Evolutionary conservation across 202 grass and related monocot genomes (phyloP), one percentile per base, ranked within the genome.

Genomic region (Carex arenaria): DNA sequence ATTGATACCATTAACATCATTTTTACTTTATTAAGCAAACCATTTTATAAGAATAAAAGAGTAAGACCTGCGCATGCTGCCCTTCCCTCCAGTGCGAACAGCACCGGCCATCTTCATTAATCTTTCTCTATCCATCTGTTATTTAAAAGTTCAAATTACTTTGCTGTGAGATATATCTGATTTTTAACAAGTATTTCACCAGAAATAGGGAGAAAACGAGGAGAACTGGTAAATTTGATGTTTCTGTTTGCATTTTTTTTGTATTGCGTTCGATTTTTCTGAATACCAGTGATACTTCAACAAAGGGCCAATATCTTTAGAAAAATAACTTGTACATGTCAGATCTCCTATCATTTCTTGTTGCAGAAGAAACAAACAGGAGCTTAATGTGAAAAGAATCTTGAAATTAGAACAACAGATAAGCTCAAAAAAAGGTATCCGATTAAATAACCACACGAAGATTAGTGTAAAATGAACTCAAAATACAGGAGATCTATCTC

Each of bases 101-200:
- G 94, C 94, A 89, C 94, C 86, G 61, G 91, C 94, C 85, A 97
- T 97, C 92, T 94, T 97, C 90, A 94, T 90, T 74, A 97, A 87
- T 82, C 89, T 97, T 10, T 94, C 94, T 68, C 91, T 87, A 92
- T 97, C 87, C 94, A 97, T 97, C 94, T 97, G 83, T 57, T 86
- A 40, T 52, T 52, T 40, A 65, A 7, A 88, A 55, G 90, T 80
- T 87, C 20, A 83, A 80, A 45, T 82, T 42, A 93, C 15, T 76
- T 74, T 64, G 17, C 11, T 67, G 72, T 54, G 69, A 55, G 22
- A 47, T 7, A 49, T 9, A 76, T 22, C 14, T 10, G 20, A 65
- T 20, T 47, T 72, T 11, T 13, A 73, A 3, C 10, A 59, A 59
- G 1, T 0, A 1, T 22, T 40, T 42, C 15, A 18, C 19, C 12